These are phyloP conservation scores for Cryptosporidium viatorum DNA, from an alignment of 169 alveolate species.

Conservation along the genomic window DNA sequence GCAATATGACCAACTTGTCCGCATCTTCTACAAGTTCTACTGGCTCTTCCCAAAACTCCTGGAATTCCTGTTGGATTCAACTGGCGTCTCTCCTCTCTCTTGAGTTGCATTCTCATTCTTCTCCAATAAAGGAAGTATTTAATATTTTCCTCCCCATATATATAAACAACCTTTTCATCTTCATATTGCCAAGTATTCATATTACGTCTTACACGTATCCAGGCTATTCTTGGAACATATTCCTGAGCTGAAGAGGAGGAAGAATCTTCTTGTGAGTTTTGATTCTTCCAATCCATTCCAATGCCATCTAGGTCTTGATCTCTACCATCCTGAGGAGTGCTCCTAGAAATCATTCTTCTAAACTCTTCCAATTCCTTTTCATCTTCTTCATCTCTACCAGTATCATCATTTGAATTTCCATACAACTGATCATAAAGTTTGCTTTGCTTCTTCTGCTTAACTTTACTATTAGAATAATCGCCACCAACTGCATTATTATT, in stretches of 20 bases:
- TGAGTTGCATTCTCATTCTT: constrained; percentile 77
- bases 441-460: constrained; percentile 1
- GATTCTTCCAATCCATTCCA: background rate
- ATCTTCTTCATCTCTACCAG: constrained; percentile 57
- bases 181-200: constrained; percentile 83
- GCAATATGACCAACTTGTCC: constrained; percentile 90
- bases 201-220: constrained; percentile 86
- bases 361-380: constrained; percentile 64
- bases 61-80: constrained; percentile 67
- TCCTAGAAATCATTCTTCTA: constrained; percentile 45
- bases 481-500: background rate
- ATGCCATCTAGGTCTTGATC: background rate
- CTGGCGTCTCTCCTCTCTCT: constrained; percentile 77
- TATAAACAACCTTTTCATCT: constrained; percentile 84
- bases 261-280: background rate
- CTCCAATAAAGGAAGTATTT: constrained; percentile 84
- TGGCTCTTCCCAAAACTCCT: constrained; percentile 78
- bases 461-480: background rate
- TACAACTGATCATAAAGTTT: constrained; percentile 8
- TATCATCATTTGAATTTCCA: background rate
- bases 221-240: constrained; percentile 85
- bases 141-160: constrained; percentile 87
- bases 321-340: constrained; percentile 16
- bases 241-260: constrained; percentile 38
- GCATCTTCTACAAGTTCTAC: constrained; percentile 85